phyloP scores from a whole-genome alignment of 2,329 filamentous ascomycete species.

The Calonectria pseudoreteaudii region DNA sequence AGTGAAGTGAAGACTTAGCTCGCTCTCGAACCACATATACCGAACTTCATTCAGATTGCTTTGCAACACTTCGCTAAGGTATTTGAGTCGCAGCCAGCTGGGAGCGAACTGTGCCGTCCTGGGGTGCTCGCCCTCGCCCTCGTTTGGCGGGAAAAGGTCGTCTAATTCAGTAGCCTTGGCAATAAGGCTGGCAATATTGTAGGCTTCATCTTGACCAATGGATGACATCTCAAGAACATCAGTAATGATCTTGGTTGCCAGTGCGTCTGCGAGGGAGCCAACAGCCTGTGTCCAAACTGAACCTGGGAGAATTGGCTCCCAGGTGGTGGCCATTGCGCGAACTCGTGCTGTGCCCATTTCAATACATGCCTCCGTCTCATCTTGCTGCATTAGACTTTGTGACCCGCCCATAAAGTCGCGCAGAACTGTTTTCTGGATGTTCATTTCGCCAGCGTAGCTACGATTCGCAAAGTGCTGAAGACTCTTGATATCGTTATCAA shows the following conservation, averaged over 20 bases:
- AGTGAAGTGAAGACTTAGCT: constrained; percentile 73
- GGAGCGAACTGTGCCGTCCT: constrained; percentile 70
- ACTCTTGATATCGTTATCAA: constrained; percentile 70
- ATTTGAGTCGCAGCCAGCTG: constrained; percentile 73
- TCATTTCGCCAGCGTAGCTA: constrained; percentile 72
- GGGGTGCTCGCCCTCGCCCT: constrained; percentile 58
- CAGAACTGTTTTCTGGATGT: constrained; percentile 70
- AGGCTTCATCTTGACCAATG: constrained; percentile 74
- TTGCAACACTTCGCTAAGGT: constrained; percentile 73
- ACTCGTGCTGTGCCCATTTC: constrained; percentile 66
- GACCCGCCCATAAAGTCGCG: constrained; percentile 70
- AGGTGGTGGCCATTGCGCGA: constrained; percentile 64
- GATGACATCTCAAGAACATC: constrained; percentile 73
- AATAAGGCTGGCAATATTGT: constrained; percentile 70
- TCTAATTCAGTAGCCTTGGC: constrained; percentile 68
- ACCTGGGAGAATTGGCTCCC: constrained; percentile 68
- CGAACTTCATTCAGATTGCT: constrained; percentile 74
- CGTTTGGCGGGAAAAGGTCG: constrained; percentile 67
- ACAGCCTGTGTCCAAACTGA: constrained; percentile 74
- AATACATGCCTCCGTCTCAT: constrained; percentile 64
- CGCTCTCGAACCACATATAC: constrained; percentile 74
- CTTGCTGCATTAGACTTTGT: constrained; percentile 70
- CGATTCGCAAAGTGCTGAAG: constrained; percentile 71
- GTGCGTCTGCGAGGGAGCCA: constrained; percentile 68
- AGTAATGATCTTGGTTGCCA: constrained; percentile 69